These are phyloP conservation scores for Macrolepiota dolichaula DNA, from an alignment of 768 basidiomycete genomes.

Conservation along the genomic window DNA sequence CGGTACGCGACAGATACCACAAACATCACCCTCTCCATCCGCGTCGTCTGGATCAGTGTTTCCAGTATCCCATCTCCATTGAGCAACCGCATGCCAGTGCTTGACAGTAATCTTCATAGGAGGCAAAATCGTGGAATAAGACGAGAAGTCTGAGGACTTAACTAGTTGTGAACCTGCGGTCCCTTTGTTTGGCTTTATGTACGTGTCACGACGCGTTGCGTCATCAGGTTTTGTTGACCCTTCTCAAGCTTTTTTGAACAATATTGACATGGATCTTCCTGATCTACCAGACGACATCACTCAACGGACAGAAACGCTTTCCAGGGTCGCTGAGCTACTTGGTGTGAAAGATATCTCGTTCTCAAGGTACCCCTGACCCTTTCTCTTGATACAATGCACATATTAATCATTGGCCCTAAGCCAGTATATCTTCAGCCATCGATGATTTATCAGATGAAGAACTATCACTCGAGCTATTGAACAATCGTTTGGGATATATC, in stretches of 20 bases:
- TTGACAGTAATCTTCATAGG: constrained; percentile 81
- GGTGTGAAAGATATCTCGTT: constrained; percentile 34
- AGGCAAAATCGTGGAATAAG: background rate
- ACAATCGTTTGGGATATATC: constrained; percentile 28
- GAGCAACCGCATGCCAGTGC: constrained; percentile 84
- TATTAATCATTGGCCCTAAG: background rate
- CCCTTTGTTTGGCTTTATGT: constrained; percentile 25
- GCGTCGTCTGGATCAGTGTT: constrained; percentile 31
- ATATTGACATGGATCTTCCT: background rate
- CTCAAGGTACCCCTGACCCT: constrained; percentile 21
- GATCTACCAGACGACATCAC: constrained; percentile 17
- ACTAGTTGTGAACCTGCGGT: background rate
- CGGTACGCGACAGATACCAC: constrained; percentile 88
- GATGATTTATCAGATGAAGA: constrained; percentile 28
- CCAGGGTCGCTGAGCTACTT: constrained; percentile 24
- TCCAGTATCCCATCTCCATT: constrained; percentile 82
- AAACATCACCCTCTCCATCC: constrained; percentile 55
- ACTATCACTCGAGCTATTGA: constrained; percentile 26
- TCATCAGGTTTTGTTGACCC: background rate
- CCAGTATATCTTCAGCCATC: constrained; percentile 37
- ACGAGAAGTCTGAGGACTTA: background rate
- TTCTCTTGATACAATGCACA: background rate
- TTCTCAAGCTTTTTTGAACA: too few relatives aligned
- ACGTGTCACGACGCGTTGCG: constrained; percentile 21
- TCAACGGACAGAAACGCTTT: constrained; percentile 21